These are phyloP conservation scores for bread wheat (Triticum aestivum) DNA, from an alignment of 176 grass and related monocot species.

Conservation along the genomic window DNA sequence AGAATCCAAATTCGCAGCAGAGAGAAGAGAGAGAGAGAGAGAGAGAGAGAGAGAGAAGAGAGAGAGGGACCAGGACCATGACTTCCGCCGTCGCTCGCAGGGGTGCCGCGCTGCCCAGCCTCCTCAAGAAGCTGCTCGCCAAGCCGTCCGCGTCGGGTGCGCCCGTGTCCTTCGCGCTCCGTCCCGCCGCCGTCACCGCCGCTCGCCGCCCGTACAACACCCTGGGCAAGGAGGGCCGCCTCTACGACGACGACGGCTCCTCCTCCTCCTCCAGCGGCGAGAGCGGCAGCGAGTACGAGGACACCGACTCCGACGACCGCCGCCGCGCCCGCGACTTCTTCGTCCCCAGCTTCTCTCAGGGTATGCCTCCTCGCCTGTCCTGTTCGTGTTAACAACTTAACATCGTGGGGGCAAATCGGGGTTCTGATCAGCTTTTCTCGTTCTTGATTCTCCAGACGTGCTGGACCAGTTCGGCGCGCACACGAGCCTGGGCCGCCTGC, in stretches of 20 bases:
- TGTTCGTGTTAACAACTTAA: background rate
- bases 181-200: background rate
- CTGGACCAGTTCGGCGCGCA: background rate
- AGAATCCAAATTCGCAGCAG: too few species aligned
- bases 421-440: background rate
- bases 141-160: background rate
- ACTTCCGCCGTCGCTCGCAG: too few species aligned
- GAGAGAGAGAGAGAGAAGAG: too few species aligned
- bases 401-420: background rate
- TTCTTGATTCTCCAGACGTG: background rate
- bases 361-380: background rate
- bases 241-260: background rate
- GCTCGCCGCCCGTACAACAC: conserved; percentile 39
- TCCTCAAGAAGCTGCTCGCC: conserved; percentile 32
- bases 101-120: too few species aligned
- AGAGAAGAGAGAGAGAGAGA: too few species aligned
- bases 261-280: background rate
- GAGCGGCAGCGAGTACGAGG: background rate
- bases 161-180: background rate
- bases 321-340: background rate
- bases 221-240: conserved; percentile 11
- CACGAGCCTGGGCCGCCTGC: background rate
- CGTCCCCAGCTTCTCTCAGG: background rate
- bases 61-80: too few species aligned
- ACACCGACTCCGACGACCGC: background rate